Conservation (phyloP, 495 filamentous ascomycete genomes). For the Trichoderma orchidacearum region DNA sequence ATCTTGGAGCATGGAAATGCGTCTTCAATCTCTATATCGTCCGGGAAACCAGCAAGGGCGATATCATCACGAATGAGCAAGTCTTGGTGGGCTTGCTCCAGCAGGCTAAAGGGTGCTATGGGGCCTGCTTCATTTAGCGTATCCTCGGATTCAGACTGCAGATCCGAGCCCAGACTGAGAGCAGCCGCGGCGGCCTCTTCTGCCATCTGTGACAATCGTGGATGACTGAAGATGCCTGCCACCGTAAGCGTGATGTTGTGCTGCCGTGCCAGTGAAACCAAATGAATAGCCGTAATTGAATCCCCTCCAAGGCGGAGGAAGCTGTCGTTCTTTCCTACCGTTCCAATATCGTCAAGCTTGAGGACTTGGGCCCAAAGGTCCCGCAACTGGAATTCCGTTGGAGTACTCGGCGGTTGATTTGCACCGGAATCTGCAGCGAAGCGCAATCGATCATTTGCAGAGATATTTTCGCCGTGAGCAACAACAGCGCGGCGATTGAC, state of each 20-base stretch:
- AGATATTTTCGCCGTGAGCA: neutral
- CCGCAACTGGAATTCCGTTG: neutral
- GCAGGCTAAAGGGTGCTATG: neutral
- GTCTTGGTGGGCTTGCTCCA: neutral
- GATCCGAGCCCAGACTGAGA: neutral
- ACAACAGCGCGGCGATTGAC: neutral
- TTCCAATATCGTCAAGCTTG: neutral
- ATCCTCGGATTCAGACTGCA: neutral
- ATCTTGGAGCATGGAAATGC: conserved; percentile 35
- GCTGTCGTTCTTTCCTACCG: neutral
- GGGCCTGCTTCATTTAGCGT: too few species aligned
- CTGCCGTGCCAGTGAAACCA: neutral
- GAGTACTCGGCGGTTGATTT: neutral
- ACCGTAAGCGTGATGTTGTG: neutral
- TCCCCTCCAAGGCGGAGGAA: neutral
- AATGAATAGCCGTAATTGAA: neutral
- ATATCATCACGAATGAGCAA: neutral
- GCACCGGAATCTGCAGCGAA: conserved; percentile 12
- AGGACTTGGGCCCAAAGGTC: neutral
- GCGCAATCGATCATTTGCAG: conserved; percentile 4
- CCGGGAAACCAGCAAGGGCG: too few species aligned
- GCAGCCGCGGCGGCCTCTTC: too few species aligned
- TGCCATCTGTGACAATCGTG: conserved; percentile 11
- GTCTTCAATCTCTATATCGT: neutral
- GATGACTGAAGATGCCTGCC: conserved; percentile 26